Evolutionary conservation across 2,329 filamentous ascomycete species (phyloP).

Genomic region (Sporothrix curviconia): DNA sequence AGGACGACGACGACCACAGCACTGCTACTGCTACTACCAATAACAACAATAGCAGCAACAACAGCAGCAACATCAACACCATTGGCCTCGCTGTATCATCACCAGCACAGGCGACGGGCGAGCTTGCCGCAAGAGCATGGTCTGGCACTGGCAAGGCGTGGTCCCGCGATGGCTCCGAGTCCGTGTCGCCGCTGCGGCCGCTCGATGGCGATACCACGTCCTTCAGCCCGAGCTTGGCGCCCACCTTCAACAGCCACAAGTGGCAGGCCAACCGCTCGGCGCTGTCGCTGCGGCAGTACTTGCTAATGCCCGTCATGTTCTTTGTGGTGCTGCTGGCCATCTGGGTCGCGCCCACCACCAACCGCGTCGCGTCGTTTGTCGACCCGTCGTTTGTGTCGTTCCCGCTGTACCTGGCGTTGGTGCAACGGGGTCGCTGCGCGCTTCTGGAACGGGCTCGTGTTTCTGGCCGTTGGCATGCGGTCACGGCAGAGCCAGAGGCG

Average conservation of each 20-base stretch:
- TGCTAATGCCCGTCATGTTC: conserved; percentile 34
- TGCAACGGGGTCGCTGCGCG: conserved; percentile 29
- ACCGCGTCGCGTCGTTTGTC: conserved; percentile 29
- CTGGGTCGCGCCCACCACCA: conserved; percentile 32
- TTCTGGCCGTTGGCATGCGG: conserved; percentile 32
- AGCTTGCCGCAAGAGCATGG: background rate
- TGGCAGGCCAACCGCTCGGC: conserved; percentile 22
- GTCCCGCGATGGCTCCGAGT: conserved; percentile 10
- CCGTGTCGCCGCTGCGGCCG: conserved; percentile 6
- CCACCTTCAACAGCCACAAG: background rate
- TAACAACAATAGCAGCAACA: too few relatives aligned
- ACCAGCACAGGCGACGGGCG: background rate
- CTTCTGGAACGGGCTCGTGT: conserved; percentile 34
- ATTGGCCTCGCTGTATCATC: background rate
- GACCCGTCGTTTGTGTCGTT: conserved; percentile 25
- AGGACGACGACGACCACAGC: background rate
- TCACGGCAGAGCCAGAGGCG: conserved; percentile 13
- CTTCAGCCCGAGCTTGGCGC: background rate
- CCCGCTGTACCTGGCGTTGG: conserved; percentile 29
- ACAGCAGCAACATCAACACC: background rate
- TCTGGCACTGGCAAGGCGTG: background rate
- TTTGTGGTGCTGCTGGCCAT: conserved; percentile 30
- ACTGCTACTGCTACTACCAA: background rate
- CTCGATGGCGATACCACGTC: background rate
- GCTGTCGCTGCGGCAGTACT: conserved; percentile 32